Evolutionary conservation across 306 rosid species (phyloP).

Genomic region (Cyamopsis tetragonoloba): DNA sequence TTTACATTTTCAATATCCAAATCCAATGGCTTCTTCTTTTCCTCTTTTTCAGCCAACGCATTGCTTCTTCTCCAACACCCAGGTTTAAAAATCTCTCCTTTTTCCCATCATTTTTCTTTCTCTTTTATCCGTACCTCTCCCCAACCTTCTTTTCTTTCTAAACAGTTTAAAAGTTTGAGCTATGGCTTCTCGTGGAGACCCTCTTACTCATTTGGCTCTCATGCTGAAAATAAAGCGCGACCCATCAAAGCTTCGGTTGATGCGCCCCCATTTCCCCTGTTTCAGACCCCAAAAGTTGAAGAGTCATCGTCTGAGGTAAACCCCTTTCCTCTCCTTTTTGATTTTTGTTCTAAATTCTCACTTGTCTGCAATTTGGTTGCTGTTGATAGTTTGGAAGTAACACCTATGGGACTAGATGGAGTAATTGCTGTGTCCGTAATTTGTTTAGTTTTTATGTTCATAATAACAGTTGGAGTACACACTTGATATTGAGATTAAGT

Average conservation of each 20-base stretch:
- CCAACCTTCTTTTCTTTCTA: background rate
- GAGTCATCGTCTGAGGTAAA: slow-evolving; percentile 63
- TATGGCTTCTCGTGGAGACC: slow-evolving; percentile 49
- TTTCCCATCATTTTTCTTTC: background rate
- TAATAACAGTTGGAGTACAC: background rate
- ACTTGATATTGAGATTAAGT: slow-evolving; percentile 5
- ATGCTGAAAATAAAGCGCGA: slow-evolving; percentile 31
- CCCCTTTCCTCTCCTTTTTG: background rate
- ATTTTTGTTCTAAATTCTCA: background rate
- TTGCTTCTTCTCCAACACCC: slow-evolving; percentile 50
- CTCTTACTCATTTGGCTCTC: slow-evolving; percentile 22
- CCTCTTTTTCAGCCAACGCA: slow-evolving; percentile 51
- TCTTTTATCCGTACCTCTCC: background rate
- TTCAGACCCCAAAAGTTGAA: slow-evolving; percentile 48
- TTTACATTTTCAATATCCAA: slow-evolving; percentile 20
- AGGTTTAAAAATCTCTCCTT: slow-evolving; percentile 40
- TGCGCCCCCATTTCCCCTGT: slow-evolving; percentile 56
- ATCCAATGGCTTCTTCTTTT: slow-evolving; percentile 60
- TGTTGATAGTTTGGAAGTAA: background rate
- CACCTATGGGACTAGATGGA: background rate
- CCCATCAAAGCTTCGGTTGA: slow-evolving; percentile 56
- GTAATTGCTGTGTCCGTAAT: background rate
- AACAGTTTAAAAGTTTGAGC: slow-evolving; percentile 47
- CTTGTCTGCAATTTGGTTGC: slow-evolving; percentile 6
- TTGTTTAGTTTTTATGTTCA: background rate